Evolutionary conservation across 2,329 filamentous ascomycete species (phyloP), one percentile per base, ranked within the genome.

Genomic region (Calonectria montana): DNA sequence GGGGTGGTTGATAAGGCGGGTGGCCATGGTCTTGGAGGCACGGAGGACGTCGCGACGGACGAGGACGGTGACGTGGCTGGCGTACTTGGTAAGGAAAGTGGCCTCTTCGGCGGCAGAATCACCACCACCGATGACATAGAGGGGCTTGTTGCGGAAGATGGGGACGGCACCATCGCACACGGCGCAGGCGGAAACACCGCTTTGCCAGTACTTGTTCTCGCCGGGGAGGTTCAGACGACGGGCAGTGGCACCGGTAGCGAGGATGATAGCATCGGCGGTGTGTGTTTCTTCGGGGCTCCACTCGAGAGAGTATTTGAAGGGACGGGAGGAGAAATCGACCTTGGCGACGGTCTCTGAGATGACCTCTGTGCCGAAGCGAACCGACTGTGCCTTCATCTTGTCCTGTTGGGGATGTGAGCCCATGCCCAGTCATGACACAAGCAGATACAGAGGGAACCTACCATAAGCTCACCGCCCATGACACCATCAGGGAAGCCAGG

Each of bases 81-180:
- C 97, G 87, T 98, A 99, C 89, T 98, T 99, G 74, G 97, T 98
- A 78, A 99, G 87, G 88, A 98, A 99, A 79, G 98, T 93, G 69
- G 96, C 95, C 90, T 99, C 97, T 86, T 99, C 97, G 31, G 97
- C 97, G 21, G 97, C 97, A 18, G 94, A 97, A 86, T 99, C 97
- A 80, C 97, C 97, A 75, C 97, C 97, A 75, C 97, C 97, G 75
- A 99, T 98, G 62, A 99, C 97, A 47, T 96, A 94, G 67, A 99
- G 89, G 10, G 94, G 96, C 89, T 98, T 97, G 85, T 98, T 95
- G 79, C 96, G 91, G 92, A 98, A 99, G 84, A 99, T 98, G 72
- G 97, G 97, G 57, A 98, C 93, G 62, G 96, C 97, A 75, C 97
- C 97, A 82, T 99, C 97, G 86, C 97, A 99, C 61, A 99, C 97